Base-by-base conservation (phyloP, 257 asterid genomes). In the Ocimum tenuiflorum region DNA sequence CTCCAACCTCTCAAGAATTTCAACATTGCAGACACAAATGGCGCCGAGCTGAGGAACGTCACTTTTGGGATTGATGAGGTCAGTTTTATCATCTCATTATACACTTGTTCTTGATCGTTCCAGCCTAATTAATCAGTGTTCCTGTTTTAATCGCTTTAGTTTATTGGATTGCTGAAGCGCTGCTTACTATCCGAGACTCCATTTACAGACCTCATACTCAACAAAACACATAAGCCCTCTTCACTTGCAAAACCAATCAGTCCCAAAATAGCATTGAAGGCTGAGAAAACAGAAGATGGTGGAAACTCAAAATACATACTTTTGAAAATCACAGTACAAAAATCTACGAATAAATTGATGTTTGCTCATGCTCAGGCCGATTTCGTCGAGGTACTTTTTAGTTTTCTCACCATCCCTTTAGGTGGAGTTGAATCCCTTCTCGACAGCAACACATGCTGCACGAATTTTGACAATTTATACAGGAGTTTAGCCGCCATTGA, bases 41-140 rank as follows among this genome's bases (percentile, higher is more conserved):
- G 51, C 0, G 35, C 53, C 5, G 56, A 58, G 60, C n/a, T 49
- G 3, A 57, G 24, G 33, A 29, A 0, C 33, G n/a, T 43, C 9
- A 42, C 7, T 15, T 7, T 75, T 17, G 80, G 76, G 8, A 2
- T 56, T 20, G 45, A 42, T 7, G 70, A 67, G 74, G 78, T 73
- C 7, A 63, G 23, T 43, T 2, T 1, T 27, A 4, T 27, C 3
- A 27, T 27, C 31, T 27, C 31, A 27, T 27, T 27, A 1, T 27
- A 27, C 31, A 4, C 4, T 27, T 27, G 31, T 27, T 27, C 4
- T 27, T 4, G 31, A 27, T 27, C n/a, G 31, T 27, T 27, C n/a
- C n/a, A n/a, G n/a, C n/a, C n/a, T n/a, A n/a, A n/a, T n/a, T 27
- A 4, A 27, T 7, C 36, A 31, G 15, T 6, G 14, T 2, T 15